A percentile compares a stretch with the other conserved stretches of the same genome.
phyloP scores from a whole-genome alignment of 75 land plant species.

The Chamaecyparis obtusa region DNA sequence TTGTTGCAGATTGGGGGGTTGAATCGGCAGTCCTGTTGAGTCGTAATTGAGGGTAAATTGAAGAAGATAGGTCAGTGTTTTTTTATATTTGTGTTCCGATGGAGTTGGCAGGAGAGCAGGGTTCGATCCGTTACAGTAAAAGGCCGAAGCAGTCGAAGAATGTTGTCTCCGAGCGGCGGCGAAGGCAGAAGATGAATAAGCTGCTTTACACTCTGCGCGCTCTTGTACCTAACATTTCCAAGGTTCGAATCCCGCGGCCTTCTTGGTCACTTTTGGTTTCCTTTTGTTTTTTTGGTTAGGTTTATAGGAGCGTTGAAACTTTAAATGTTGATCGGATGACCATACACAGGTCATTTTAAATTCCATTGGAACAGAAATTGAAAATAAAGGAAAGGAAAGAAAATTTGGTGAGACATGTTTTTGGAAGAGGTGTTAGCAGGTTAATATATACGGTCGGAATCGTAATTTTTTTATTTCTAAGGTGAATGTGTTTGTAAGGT shows the following conservation, averaged over 20 bases:
- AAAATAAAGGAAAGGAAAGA: too few relatives aligned
- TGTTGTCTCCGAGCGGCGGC: slow-evolving; percentile 65
- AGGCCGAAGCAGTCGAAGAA: slow-evolving; percentile 3
- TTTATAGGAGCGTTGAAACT: not conserved
- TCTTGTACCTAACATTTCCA: slow-evolving; percentile 84
- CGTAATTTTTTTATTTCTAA: too few relatives aligned
- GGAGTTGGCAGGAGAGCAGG: not conserved
- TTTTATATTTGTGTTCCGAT: not conserved
- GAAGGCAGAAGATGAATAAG: slow-evolving; percentile 86
- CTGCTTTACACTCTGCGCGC: slow-evolving; percentile 77
- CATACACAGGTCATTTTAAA: too few relatives aligned
- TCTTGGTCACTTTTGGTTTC: not conserved
- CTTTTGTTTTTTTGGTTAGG: too few relatives aligned
- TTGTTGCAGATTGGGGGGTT: too few relatives aligned
- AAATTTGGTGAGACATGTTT: too few relatives aligned
- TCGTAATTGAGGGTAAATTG: not conserved
- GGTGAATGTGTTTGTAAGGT: slow-evolving; percentile 61
- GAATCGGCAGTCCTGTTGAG: not conserved
- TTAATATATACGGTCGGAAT: too few relatives aligned
- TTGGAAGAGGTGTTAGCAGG: too few relatives aligned
- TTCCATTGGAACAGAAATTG: too few relatives aligned
- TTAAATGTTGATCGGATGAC: too few relatives aligned
- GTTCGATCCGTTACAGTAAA: not conserved
- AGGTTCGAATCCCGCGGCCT: slow-evolving; percentile 33
- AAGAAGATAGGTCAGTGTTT: too few relatives aligned